Percentiles rank a stretch among this genome's conserved stretches.
Evolutionary conservation across 2,329 filamentous ascomycete genomes (phyloP).

Genomic region (Neocatenulostroma microsporum): DNA sequence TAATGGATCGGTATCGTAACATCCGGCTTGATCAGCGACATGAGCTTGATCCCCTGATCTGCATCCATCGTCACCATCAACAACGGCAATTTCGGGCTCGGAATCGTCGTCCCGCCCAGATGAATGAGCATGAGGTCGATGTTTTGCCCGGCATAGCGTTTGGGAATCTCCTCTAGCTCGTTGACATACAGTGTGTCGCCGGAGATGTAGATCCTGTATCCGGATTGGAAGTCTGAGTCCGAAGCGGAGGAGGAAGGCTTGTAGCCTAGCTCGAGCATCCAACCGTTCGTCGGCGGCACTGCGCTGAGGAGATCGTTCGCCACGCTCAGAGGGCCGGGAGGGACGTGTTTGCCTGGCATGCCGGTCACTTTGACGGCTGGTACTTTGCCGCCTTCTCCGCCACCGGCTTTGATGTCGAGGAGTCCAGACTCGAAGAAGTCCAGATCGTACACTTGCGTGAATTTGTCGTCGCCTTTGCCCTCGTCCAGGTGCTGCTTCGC

Average conservation of each 20-base stretch:
- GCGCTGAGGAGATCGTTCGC: constrained; percentile 44
- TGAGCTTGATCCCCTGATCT: constrained; percentile 52
- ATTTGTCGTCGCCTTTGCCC: constrained; percentile 42
- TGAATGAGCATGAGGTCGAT: constrained; percentile 62
- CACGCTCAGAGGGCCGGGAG: constrained; percentile 35
- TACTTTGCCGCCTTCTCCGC: constrained; percentile 17
- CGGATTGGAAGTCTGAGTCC: constrained; percentile 33
- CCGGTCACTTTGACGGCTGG: constrained; percentile 51
- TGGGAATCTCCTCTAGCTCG: constrained; percentile 54
- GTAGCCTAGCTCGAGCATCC: constrained; percentile 57
- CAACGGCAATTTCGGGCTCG: constrained; percentile 50
- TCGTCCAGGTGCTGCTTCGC: constrained; percentile 47
- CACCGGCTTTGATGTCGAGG: constrained; percentile 35
- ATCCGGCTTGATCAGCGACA: constrained; percentile 53
- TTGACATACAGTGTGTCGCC: constrained; percentile 58
- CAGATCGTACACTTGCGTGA: constrained; percentile 48
- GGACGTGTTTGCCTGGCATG: constrained; percentile 59
- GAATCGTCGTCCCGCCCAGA: constrained; percentile 58
- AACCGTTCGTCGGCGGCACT: constrained; percentile 59
- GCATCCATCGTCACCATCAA: constrained; percentile 65
- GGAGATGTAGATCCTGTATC: constrained; percentile 54
- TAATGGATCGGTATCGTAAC: constrained; percentile 58
- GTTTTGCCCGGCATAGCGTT: constrained; percentile 45
- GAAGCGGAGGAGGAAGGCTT: constrained; percentile 8
- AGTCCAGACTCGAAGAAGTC: constrained; percentile 50